phyloP scores from a whole-genome alignment of 257 asterid genomes.

The Avicennia marina region DNA sequence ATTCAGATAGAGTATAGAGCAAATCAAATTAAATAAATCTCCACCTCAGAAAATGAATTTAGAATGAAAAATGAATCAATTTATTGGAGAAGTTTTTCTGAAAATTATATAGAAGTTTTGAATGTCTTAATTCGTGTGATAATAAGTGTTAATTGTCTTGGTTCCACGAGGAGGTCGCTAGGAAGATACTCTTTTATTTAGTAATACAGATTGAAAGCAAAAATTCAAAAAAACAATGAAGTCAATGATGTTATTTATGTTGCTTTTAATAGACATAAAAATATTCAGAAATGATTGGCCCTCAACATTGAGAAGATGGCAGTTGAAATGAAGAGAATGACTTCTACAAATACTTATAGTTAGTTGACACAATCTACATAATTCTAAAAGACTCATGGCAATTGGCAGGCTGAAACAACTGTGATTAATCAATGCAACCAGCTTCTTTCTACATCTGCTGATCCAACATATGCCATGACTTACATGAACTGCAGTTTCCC shows the following conservation, averaged over 20 bases:
- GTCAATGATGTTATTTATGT: no score
- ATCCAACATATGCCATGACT: conserved; percentile 74
- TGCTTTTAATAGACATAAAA: no score
- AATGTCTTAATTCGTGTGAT: no score
- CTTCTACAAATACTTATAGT: background rate
- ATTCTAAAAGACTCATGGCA: conserved; percentile 10
- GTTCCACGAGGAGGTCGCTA: background rate
- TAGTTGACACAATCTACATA: background rate
- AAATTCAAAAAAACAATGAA: background rate
- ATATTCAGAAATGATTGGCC: no score
- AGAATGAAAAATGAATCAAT: no score
- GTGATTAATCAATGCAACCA: conserved; percentile 88
- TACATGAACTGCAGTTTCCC: conserved; percentile 84
- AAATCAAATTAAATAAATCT: background rate
- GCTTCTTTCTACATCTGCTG: conserved; percentile 89
- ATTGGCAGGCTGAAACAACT: conserved; percentile 82
- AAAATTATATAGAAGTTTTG: no score
- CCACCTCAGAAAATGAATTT: background rate
- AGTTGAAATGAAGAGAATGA: no score
- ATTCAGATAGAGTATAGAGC: background rate
- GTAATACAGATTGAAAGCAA: background rate
- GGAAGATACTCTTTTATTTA: background rate
- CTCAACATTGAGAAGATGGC: no score
- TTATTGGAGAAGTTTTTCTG: no score
- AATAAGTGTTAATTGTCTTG: no score